phyloP scores from a whole-genome alignment of 768 basidiomycete genomes.

The Boletus rex-veris region DNA sequence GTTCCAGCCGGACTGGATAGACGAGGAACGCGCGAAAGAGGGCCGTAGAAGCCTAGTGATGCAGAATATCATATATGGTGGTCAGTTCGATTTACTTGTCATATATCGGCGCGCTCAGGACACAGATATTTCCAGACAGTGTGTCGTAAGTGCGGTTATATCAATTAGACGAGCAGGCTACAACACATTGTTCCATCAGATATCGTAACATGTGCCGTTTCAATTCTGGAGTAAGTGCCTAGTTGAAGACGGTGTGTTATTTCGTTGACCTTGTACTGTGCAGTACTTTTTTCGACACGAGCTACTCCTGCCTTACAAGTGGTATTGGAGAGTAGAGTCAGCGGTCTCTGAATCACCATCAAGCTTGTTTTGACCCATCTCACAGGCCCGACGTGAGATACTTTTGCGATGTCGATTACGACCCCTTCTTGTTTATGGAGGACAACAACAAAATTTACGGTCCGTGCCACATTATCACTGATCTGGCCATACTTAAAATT shows the following conservation, averaged over 20 bases:
- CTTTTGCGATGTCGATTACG: slow-evolving; percentile 49
- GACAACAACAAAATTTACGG: slow-evolving; percentile 53
- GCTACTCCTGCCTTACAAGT: slow-evolving; percentile 49
- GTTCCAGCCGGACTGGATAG: slow-evolving; percentile 71
- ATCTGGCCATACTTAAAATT: not conserved
- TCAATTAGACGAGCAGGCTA: not conserved
- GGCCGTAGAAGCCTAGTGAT: slow-evolving; percentile 50
- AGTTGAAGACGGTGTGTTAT: not conserved
- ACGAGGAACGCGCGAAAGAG: slow-evolving; percentile 56
- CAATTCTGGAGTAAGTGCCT: slow-evolving; percentile 56
- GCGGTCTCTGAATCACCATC: slow-evolving; percentile 10
- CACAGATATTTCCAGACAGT: slow-evolving; percentile 33
- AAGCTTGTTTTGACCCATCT: not conserved
- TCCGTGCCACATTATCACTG: slow-evolving; percentile 4
- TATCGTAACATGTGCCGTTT: slow-evolving; percentile 80
- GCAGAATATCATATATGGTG: slow-evolving; percentile 48
- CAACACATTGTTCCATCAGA: slow-evolving; percentile 17
- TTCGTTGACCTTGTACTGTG: slow-evolving; percentile 6
- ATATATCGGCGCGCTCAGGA: slow-evolving; percentile 2
- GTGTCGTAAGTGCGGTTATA: slow-evolving; percentile 35
- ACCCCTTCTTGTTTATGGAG: slow-evolving; percentile 57
- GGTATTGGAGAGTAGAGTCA: slow-evolving; percentile 62
- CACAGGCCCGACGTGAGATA: slow-evolving; percentile 48
- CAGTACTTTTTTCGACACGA: slow-evolving; percentile 58
- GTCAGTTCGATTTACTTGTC: slow-evolving; percentile 27